Evolutionary conservation across 768 basidiomycete species (phyloP).

Genomic region (Pleurotus sapidus): DNA sequence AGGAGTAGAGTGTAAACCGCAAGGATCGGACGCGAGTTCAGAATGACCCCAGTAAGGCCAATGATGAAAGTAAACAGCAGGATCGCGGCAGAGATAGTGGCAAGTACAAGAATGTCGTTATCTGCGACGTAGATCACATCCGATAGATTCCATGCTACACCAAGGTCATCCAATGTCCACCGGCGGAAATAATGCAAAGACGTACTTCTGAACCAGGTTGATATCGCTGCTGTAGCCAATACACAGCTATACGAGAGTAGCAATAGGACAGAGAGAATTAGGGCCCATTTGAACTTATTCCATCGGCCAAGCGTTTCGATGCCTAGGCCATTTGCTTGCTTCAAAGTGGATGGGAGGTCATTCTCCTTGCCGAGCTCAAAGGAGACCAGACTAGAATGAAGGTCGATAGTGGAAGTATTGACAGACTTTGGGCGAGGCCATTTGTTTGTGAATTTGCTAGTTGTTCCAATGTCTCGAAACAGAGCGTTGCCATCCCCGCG

Average conservation of each 20-base stretch:
- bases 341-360: slow-evolving; percentile 20
- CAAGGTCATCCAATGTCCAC: no score
- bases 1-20: slow-evolving; percentile 66
- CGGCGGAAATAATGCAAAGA: neutral
- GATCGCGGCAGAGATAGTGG: slow-evolving; percentile 56
- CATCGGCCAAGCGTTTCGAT: slow-evolving; percentile 42
- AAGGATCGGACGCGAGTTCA: slow-evolving; percentile 67
- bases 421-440: slow-evolving; percentile 43
- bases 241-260: slow-evolving; percentile 54
- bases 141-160: slow-evolving; percentile 55
- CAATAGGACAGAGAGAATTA: slow-evolving; percentile 51
- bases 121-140: slow-evolving; percentile 63
- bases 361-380: neutral
- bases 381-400: neutral
- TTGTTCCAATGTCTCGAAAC: slow-evolving; percentile 24
- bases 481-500: neutral
- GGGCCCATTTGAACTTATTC: slow-evolving; percentile 61
- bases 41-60: slow-evolving; percentile 56
- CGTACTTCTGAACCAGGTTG: slow-evolving; percentile 61
- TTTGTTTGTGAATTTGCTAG: slow-evolving; percentile 47
- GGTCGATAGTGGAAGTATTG: neutral
- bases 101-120: slow-evolving; percentile 48
- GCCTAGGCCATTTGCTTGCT: slow-evolving; percentile 35
- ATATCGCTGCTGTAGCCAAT: slow-evolving; percentile 46
- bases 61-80: slow-evolving; percentile 56